These are phyloP conservation scores for Chaetomium globosum DNA, from an alignment of 2,329 filamentous ascomycete species.

Conservation along the genomic window DNA sequence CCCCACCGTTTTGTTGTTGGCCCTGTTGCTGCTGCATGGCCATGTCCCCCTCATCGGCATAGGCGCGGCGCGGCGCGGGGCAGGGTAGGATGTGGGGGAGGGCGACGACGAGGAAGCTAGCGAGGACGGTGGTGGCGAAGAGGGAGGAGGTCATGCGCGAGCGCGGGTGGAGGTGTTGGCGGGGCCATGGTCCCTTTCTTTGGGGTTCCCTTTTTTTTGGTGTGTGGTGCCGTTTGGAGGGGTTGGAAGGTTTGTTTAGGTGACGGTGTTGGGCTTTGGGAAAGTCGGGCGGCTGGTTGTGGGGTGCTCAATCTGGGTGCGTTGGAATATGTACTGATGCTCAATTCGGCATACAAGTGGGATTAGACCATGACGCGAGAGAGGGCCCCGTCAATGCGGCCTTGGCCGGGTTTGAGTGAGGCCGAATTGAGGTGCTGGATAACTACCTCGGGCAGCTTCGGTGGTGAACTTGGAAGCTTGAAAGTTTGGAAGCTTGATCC, in stretches of 20 bases:
- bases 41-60: conserved; percentile 77
- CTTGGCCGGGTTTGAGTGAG: neutral
- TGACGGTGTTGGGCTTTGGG: neutral
- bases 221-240: neutral
- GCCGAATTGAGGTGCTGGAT: conserved; percentile 1
- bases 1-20: conserved; percentile 35
- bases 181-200: conserved; percentile 71
- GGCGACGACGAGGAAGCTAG: conserved; percentile 89
- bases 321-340: conserved; percentile 9
- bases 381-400: neutral
- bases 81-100: conserved; percentile 90
- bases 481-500: conserved; percentile 10
- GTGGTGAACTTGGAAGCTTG: neutral
- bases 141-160: conserved; percentile 92
- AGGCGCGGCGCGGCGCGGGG: conserved; percentile 75
- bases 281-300: too few species aligned
- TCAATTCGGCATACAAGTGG: neutral
- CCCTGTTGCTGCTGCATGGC: conserved; percentile 16
- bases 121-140: conserved; percentile 87
- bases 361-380: conserved; percentile 11
- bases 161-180: conserved; percentile 84
- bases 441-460: too few species aligned
- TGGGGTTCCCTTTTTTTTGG: neutral
- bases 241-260: neutral
- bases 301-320: conserved; percentile 11